These are phyloP conservation scores for Plectranthus barbatus DNA, from an alignment of 257 asterid species.

Conservation along the genomic window DNA sequence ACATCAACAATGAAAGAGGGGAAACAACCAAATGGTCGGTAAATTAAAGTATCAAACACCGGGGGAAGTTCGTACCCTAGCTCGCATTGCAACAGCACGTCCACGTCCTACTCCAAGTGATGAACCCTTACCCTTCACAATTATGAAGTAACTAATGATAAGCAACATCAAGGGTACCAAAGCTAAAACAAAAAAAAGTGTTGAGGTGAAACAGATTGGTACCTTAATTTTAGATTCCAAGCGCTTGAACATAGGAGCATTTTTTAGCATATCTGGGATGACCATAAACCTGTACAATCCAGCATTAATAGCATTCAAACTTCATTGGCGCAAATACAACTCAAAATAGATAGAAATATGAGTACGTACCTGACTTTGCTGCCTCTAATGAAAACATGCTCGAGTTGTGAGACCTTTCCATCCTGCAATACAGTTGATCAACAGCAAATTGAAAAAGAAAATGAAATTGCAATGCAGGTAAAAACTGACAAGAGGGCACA, in stretches of 20 bases:
- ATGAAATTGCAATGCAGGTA: no score
- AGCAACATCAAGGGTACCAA: background rate
- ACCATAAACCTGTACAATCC: constrained; percentile 78
- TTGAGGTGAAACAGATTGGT: constrained; percentile 15
- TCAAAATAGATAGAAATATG: background rate
- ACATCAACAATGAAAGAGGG: background rate
- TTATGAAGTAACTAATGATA: background rate
- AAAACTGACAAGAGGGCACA: no score
- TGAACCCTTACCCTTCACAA: constrained; percentile 84
- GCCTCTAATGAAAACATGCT: constrained; percentile 95
- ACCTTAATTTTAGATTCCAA: constrained; percentile 97
- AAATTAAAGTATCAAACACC: background rate
- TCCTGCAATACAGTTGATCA: constrained; percentile 43
- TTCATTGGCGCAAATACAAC: constrained; percentile 3
- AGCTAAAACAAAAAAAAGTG: constrained; percentile 16
- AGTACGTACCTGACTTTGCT: constrained; percentile 80
- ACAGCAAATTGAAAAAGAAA: background rate
- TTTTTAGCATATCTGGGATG: constrained; percentile 96
- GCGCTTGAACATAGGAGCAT: constrained; percentile 97
- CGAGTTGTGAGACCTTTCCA: constrained; percentile 86
- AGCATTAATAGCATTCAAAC: background rate
- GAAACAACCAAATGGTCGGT: background rate
- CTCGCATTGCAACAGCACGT: constrained; percentile 95
- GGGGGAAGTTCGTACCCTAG: constrained; percentile 50
- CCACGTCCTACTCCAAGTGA: constrained; percentile 97